Evolutionary conservation across 805 yeast genomes (phyloP).

Genomic region (Saitoella complicata): DNA sequence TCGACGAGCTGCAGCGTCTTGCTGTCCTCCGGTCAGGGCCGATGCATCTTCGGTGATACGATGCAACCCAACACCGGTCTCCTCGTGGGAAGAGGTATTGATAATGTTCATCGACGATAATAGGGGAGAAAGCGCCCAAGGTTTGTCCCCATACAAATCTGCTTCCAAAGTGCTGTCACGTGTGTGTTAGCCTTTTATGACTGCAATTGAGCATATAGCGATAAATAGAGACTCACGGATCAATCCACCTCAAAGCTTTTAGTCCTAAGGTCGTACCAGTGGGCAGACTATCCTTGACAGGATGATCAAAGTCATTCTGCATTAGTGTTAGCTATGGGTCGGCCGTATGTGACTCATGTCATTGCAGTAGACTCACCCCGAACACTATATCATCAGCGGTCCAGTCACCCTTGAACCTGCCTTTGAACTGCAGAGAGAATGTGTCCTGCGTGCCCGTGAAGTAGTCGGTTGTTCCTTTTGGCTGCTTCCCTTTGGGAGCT

Average conservation of each 20-base stretch:
- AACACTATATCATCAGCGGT: conserved; percentile 32
- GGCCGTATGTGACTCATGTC: too few relatives aligned
- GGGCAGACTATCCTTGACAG: conserved; percentile 45
- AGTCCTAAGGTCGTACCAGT: conserved; percentile 37
- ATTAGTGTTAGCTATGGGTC: too few relatives aligned
- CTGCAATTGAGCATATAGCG: too few relatives aligned
- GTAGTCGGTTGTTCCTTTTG: too few relatives aligned
- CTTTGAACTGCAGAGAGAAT: too few relatives aligned
- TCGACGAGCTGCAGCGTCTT: conserved; percentile 23
- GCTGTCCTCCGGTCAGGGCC: background rate
- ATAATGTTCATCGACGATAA: conserved; percentile 36
- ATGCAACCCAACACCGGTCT: conserved; percentile 1
- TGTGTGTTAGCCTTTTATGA: too few relatives aligned
- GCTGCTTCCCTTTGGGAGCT: too few relatives aligned
- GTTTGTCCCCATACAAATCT: conserved; percentile 43
- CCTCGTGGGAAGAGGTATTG: conserved; percentile 21
- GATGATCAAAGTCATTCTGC: conserved; percentile 41
- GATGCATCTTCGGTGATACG: background rate
- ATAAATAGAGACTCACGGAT: too few relatives aligned
- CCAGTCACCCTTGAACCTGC: background rate
- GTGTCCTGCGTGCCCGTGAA: too few relatives aligned
- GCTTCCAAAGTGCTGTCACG: conserved; percentile 32
- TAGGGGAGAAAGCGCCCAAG: conserved; percentile 47
- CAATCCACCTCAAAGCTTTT: conserved; percentile 29
- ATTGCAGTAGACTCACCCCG: conserved; percentile 22